Base-by-base conservation (phyloP, 2,329 filamentous ascomycete genomes). In the Alternaria panax region DNA sequence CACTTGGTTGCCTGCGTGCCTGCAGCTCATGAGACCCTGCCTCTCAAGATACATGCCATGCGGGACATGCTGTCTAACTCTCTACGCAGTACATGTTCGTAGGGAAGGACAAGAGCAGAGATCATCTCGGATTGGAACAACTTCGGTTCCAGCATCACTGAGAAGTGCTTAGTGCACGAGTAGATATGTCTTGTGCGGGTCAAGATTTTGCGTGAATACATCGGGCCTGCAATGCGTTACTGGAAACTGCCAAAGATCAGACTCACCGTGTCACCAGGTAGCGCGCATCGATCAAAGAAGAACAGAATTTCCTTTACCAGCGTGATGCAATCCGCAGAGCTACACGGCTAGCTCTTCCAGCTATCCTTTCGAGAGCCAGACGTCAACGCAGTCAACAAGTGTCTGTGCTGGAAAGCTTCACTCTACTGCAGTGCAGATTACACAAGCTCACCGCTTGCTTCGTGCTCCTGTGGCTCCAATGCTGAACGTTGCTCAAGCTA, bases 21-120 rank as follows among this genome's bases (percentile, higher is more conserved):
- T 65, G 65, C 62, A 75, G 73, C 60, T 16, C 55, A 68, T 42
- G 75, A 81, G 66, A 80, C 38, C 69, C 74, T 34, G 70, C 76
- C 47, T 69, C 80, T 40, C 67, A 66, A 24, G 62, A 63, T 24
- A 20, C 14, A 4, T 47, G n/a, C 7, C 18, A 47, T 30, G 32
- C 9, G 18, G 20, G 38, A 14, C 12, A 41, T 8, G 20, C 18
- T 22, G 14, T 40, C 18, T 20, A 40, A 5, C 14, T 12, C 18
- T 22, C 11, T 40, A 12, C 9, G 18, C 38, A 14, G 9, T 40
- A 22, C 9, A 14, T 3, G 11, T 22, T 40, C 14, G 38, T 22
- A 22, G 6, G 9, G 9, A 40, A 14, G 9, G 38, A 40, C 38
- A 40, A 34, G 30, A n/a, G 12, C 14, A 6, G 18, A 40, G 18